Conservation (phyloP, 2,329 filamentous ascomycete genomes). For the Paraphoma sp. region DNA sequence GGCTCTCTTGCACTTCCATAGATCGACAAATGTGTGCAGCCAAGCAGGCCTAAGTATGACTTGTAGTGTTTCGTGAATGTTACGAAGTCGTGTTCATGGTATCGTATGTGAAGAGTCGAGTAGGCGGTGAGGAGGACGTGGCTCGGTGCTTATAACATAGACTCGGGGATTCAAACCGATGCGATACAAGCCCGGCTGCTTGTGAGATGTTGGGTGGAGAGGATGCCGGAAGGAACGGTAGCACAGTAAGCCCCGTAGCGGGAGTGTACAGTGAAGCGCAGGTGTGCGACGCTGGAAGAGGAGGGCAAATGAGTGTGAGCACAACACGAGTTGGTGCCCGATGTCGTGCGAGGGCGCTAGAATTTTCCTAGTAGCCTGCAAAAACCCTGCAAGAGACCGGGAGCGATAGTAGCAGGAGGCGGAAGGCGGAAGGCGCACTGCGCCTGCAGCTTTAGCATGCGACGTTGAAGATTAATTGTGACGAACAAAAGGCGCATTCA, state of each 20-base stretch:
- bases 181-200: conserved; percentile 3
- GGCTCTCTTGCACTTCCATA: conserved; percentile 42
- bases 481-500: conserved; percentile 20
- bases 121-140: conserved; percentile 38
- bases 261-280: conserved; percentile 25
- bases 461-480: conserved; percentile 18
- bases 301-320: conserved; percentile 28
- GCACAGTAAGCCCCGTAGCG: conserved; percentile 23
- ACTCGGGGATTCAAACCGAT: conserved; percentile 20
- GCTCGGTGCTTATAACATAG: conserved; percentile 26
- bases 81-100: conserved; percentile 29
- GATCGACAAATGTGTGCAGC: conserved; percentile 7
- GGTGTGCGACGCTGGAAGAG: conserved; percentile 24
- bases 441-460: conserved; percentile 15
- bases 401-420: conserved; percentile 20
- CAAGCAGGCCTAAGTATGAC: conserved; percentile 8
- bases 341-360: conserved; percentile 21
- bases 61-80: conserved; percentile 10
- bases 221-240: conserved; percentile 19
- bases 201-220: conserved; percentile 18
- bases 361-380: conserved; percentile 38
- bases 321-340: conserved; percentile 34
- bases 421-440: conserved; percentile 24
- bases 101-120: conserved; percentile 29
- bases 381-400: conserved; percentile 24